Conservation (phyloP, 225 moss, liverwort and hornwort species). For the Marchantia paleacea region DNA sequence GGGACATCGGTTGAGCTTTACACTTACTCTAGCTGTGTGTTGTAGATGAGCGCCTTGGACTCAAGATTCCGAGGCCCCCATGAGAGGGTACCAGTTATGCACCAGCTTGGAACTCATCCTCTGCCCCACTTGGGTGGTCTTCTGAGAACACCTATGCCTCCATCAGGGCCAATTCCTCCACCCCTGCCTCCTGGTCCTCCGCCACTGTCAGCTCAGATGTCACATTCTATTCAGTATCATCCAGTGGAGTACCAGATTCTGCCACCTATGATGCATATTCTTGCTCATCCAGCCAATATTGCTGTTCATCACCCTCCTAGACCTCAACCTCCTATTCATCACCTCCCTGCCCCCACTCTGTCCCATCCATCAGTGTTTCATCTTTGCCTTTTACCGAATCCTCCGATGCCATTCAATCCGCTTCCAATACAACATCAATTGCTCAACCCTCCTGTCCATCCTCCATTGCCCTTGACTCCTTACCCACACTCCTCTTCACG, state of each 20-base stretch:
- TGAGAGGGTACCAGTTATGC: neutral
- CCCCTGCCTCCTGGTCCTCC: neutral
- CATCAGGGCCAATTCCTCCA: neutral
- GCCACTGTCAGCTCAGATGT: neutral
- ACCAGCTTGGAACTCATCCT: neutral
- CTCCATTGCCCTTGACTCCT: neutral
- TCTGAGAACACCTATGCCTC: neutral
- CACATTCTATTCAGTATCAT: neutral
- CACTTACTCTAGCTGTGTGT: neutral
- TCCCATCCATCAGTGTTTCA: neutral
- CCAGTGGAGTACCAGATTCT: neutral
- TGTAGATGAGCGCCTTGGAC: conserved; percentile 2
- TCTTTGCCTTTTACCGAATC: neutral
- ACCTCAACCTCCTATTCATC: neutral
- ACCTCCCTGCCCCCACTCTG: neutral
- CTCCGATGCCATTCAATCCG: neutral
- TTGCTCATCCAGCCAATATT: neutral
- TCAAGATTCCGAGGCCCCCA: neutral
- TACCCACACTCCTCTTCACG: neutral
- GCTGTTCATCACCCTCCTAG: neutral
- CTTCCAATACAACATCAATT: neutral
- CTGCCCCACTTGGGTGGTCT: neutral
- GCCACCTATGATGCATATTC: neutral
- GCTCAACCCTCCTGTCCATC: neutral
- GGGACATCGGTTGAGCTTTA: no score